Base-by-base conservation (phyloP, 305 asterid genomes). In the Fraxinus velutina region DNA sequence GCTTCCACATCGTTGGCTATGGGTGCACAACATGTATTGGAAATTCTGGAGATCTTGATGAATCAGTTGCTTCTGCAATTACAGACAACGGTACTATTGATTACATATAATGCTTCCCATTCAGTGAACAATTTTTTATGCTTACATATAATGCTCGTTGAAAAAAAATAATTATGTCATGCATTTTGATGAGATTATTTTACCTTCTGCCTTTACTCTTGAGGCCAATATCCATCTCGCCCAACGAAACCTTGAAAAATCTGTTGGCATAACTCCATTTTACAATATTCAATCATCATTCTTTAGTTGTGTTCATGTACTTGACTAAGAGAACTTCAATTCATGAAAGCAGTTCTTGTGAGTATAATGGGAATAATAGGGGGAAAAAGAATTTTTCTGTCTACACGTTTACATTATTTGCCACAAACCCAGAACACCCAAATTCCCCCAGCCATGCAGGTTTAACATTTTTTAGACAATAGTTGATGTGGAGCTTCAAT, bases 11-110 rank as follows among this genome's bases (percentile, higher is more conserved):
- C 71, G 97, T 94, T 75, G 98, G 98, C 78, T 94, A 91, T 89
- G 98, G 98, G 66, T 94, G 98, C 89, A 94, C 98, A 15, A 50
- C 60, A 55, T 94, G 98, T 84, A 94, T 94, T 75, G 98, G 98
- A 78, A 94, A 94, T 88, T 94, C 98, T 12, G 97, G 98, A 80
- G 98, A 94, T 80, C 95, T 94, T 68, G 92, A 92, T 52, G 98
- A 92, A 85, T 89, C 98, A 73, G 98, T 94, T 64, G 87, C 95
- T 82, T 83, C 92, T 62, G 93, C 89, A 73, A 91, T 93, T 84
- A 27, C 89, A 1, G 94, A 93, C 78, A 91, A 93, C 77, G 98
- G 98, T 93, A 92, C 44, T 21, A 10, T 36, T 78, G 74, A 37
- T 33, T 50, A 4, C 60, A 50, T 44, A 50, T 50, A 15, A 15